phyloP scores from a whole-genome alignment of 495 filamentous ascomycete species.

The Platismatia glauca region DNA sequence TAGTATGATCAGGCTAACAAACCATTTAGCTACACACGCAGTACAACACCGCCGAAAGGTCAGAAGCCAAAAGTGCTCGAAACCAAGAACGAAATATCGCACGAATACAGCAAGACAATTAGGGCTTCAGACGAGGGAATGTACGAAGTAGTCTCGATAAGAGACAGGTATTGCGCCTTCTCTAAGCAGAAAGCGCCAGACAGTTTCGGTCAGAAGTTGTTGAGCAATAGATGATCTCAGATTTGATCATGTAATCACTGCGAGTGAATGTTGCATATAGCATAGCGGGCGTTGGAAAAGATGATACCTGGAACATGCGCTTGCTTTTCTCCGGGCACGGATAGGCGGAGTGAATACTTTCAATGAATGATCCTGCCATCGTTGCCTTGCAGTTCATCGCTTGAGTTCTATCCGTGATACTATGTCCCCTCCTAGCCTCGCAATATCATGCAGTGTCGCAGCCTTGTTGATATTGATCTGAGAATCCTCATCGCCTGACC shows the following conservation, averaged over 20 bases:
- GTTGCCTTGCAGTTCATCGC: slow-evolving; percentile 6
- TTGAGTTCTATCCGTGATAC: slow-evolving; percentile 36
- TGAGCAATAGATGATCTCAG: slow-evolving; percentile 25
- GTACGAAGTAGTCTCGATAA: slow-evolving; percentile 92
- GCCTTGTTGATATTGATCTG: slow-evolving; percentile 58
- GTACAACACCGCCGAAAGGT: slow-evolving; percentile 69
- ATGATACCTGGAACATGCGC: background rate
- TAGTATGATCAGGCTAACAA: slow-evolving; percentile 4
- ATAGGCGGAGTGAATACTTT: too few relatives aligned
- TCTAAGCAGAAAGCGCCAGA: slow-evolving; percentile 51
- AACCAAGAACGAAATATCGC: slow-evolving; percentile 74
- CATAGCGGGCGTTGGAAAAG: background rate
- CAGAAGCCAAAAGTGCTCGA: slow-evolving; percentile 72
- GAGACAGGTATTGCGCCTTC: slow-evolving; percentile 82
- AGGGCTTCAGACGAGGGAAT: slow-evolving; percentile 85
- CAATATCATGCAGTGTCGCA: slow-evolving; percentile 74
- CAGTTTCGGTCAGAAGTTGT: slow-evolving; percentile 36
- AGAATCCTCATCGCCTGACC: slow-evolving; percentile 20
- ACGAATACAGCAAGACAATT: slow-evolving; percentile 70
- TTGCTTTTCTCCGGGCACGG: background rate
- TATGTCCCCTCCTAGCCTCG: slow-evolving; percentile 37
- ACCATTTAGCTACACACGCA: slow-evolving; percentile 63
- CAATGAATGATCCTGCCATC: background rate
- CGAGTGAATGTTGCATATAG: background rate
- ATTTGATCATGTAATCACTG: background rate